phyloP scores from a whole-genome alignment of 2,329 filamentous ascomycete species.

The Aspergillus sp. region DNA sequence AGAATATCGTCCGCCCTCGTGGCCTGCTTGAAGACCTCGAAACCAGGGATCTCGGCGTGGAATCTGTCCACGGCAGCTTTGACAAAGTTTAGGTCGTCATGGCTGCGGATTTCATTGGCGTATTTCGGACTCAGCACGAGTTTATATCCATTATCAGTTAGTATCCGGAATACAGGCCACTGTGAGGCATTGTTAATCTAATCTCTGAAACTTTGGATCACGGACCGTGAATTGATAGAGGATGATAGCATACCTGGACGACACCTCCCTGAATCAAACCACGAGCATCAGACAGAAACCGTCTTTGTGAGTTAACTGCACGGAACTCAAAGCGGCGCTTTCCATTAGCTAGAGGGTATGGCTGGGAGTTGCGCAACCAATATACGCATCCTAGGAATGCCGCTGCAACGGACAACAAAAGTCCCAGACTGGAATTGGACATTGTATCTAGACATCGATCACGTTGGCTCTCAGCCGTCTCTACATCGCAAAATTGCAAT shows the following conservation, averaged over 20 bases:
- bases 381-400: background rate
- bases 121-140: conserved; percentile 22
- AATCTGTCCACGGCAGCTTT: conserved; percentile 15
- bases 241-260: background rate
- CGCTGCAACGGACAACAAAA: too few relatives aligned
- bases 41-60: conserved; percentile 17
- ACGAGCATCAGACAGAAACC: background rate
- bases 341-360: background rate
- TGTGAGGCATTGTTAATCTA: background rate
- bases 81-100: conserved; percentile 19
- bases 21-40: conserved; percentile 21
- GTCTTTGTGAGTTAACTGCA: background rate
- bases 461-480: too few relatives aligned
- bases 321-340: background rate
- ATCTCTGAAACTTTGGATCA: too few relatives aligned
- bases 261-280: background rate
- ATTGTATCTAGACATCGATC: too few relatives aligned
- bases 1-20: conserved; percentile 14
- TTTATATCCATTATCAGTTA: conserved; percentile 20
- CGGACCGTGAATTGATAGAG: too few relatives aligned
- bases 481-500: too few relatives aligned
- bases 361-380: too few relatives aligned
- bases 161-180: background rate
- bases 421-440: too few relatives aligned
- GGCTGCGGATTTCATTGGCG: conserved; percentile 24